A percentile compares a stretch with the other conserved stretches of the same genome.
Conservation (phyloP, 176 grass and related monocot genomes). For the Carex parvula region DNA sequence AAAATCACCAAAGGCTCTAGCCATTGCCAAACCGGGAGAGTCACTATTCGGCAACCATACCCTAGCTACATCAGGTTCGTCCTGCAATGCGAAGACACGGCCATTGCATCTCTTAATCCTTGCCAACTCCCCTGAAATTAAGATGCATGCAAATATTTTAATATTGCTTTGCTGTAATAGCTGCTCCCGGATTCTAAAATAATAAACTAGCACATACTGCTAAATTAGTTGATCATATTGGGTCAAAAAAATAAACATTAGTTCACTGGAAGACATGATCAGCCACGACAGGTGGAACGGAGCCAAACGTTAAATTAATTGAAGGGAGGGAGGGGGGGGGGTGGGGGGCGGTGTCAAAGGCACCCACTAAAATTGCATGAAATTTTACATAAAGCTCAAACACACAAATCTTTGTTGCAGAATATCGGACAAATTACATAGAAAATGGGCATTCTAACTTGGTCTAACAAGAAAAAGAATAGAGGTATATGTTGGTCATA, state of each 20-base stretch:
- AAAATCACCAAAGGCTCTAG: constrained; percentile 98
- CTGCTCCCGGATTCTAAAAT: background rate
- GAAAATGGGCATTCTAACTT: background rate
- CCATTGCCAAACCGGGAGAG: constrained; percentile 96
- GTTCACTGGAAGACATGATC: background rate
- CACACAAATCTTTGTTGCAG: background rate
- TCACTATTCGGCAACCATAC: constrained; percentile 96
- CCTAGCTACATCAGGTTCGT: constrained; percentile 95
- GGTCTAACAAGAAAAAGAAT: background rate
- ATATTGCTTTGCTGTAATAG: background rate
- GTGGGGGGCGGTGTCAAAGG: background rate
- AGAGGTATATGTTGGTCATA: background rate
- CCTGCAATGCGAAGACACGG: constrained; percentile 94
- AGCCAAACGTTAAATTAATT: background rate
- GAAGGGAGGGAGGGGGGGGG: background rate
- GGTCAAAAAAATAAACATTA: background rate
- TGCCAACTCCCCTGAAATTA: constrained; percentile 60
- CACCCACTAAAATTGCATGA: background rate
- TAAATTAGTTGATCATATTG: background rate
- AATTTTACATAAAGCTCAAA: background rate
- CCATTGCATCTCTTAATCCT: constrained; percentile 94
- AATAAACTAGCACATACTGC: background rate
- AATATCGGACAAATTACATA: background rate
- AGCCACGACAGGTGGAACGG: background rate
- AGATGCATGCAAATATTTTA: background rate